Conservation (phyloP, 2,329 filamentous ascomycete genomes). For the Colletotrichum limetticola region DNA sequence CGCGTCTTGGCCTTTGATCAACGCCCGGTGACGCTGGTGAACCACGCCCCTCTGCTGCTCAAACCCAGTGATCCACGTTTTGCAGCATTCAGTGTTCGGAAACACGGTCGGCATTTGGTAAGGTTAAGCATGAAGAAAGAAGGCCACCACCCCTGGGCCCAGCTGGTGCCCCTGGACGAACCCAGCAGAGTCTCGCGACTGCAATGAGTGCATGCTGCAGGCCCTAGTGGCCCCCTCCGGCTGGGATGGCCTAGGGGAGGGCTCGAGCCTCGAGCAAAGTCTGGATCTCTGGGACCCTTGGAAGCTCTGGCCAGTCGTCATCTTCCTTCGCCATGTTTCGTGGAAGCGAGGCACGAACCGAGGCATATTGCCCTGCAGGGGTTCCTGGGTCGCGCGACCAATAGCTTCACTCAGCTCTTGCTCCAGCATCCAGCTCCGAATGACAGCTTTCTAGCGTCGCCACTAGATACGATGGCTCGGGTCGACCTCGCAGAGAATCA, state of each 20-base stretch:
- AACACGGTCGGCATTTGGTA: not conserved
- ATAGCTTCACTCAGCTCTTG: not conserved
- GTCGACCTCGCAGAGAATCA: not conserved
- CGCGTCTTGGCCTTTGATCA: conserved; percentile 14
- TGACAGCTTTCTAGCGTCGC: not conserved
- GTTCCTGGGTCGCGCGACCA: not conserved
- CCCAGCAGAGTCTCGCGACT: conserved; percentile 6
- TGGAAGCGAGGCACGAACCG: not conserved
- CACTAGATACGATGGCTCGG: not conserved
- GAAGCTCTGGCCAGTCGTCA: not conserved
- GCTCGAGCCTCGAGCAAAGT: not conserved
- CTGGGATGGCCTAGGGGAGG: not conserved
- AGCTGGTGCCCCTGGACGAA: not conserved
- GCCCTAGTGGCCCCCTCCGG: not conserved
- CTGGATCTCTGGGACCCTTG: not conserved
- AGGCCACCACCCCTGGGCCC: not conserved
- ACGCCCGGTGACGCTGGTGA: not conserved
- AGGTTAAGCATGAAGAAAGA: not conserved
- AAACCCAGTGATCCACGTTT: not conserved
- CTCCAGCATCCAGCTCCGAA: not conserved
- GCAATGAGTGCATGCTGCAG: not conserved
- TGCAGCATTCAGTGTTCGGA: not conserved
- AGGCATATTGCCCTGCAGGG: not conserved
- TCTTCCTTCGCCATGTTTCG: not conserved
- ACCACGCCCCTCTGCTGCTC: not conserved